Percentiles rank a stretch among this genome's conserved stretches.
phyloP scores from a whole-genome alignment of 164 flowering plant species.

The Vitis vinifera region DNA sequence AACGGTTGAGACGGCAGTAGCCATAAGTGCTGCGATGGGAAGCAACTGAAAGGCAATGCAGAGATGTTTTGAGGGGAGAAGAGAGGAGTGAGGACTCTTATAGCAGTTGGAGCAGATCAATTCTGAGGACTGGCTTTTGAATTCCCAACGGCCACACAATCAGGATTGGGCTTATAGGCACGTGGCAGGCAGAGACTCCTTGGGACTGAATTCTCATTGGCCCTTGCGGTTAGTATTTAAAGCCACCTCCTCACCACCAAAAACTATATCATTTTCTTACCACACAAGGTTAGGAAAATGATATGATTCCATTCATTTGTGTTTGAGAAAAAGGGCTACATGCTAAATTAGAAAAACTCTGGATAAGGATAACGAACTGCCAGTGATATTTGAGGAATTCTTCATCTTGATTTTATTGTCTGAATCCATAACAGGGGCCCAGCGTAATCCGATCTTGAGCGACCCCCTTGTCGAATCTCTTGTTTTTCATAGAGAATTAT shows the following conservation, averaged over 20 bases:
- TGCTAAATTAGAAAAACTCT: too few species aligned
- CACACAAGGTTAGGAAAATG: constrained; percentile 8
- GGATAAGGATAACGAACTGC: too few species aligned
- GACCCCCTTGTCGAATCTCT: too few species aligned
- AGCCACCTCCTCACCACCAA: constrained; percentile 34
- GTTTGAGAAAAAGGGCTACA: too few species aligned
- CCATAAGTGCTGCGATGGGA: constrained; percentile 24
- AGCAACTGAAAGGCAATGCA: not conserved
- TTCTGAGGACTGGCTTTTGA: constrained; percentile 17
- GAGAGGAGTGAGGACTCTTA: constrained; percentile 10
- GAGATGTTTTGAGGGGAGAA: constrained; percentile 9
- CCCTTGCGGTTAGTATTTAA: constrained; percentile 24
- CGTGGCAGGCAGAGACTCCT: constrained; percentile 31
- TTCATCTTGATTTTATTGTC: too few species aligned
- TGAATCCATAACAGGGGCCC: too few species aligned
- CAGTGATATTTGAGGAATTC: too few species aligned
- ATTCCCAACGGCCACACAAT: constrained; percentile 42
- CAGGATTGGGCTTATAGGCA: constrained; percentile 33
- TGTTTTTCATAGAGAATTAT: too few species aligned
- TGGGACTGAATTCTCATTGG: not conserved
- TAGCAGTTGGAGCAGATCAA: constrained; percentile 10
- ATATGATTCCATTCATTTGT: not conserved
- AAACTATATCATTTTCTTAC: constrained; percentile 6
- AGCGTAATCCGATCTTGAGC: too few species aligned
- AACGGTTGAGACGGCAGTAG: constrained; percentile 50